Conservation (phyloP, 2,329 filamentous ascomycete species). For the Venturia carpophila region DNA sequence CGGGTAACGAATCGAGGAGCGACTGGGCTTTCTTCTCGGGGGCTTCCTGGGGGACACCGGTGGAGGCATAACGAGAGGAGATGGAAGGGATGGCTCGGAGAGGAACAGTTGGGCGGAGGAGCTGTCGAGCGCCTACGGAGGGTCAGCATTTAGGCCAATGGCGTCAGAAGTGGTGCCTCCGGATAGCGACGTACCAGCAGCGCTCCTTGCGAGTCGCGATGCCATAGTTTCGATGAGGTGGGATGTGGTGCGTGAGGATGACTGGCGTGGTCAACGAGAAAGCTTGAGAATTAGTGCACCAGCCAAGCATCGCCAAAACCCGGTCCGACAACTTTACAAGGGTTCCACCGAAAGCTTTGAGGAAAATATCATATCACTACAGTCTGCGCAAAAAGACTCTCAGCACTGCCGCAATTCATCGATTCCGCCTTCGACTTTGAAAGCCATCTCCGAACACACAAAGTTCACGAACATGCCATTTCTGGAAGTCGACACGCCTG, state of each 20-base stretch:
- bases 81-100: slow-evolving; percentile 68
- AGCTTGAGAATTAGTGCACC: background rate
- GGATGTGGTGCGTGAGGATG: slow-evolving; percentile 45
- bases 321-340: background rate
- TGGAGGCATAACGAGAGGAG: slow-evolving; percentile 64
- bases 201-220: slow-evolving; percentile 92
- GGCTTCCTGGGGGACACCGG: slow-evolving; percentile 67
- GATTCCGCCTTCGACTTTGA: slow-evolving; percentile 20
- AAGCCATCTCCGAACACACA: slow-evolving; percentile 19
- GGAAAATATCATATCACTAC: background rate
- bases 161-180: slow-evolving; percentile 25
- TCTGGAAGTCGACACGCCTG: slow-evolving; percentile 10
- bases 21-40: slow-evolving; percentile 97
- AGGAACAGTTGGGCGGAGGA: slow-evolving; percentile 69
- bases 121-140: slow-evolving; percentile 64
- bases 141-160: slow-evolving; percentile 35
- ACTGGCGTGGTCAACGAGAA: slow-evolving; percentile 37
- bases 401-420: background rate
- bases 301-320: slow-evolving; percentile 10
- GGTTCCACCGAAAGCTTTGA: background rate
- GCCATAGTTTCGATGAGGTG: slow-evolving; percentile 72
- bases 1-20: slow-evolving; percentile 85
- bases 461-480: slow-evolving; percentile 11
- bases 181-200: slow-evolving; percentile 65
- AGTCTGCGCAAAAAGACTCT: background rate